Conservation (phyloP, 108 stramenopile genomes). For the Chaetoceros muelleri region DNA sequence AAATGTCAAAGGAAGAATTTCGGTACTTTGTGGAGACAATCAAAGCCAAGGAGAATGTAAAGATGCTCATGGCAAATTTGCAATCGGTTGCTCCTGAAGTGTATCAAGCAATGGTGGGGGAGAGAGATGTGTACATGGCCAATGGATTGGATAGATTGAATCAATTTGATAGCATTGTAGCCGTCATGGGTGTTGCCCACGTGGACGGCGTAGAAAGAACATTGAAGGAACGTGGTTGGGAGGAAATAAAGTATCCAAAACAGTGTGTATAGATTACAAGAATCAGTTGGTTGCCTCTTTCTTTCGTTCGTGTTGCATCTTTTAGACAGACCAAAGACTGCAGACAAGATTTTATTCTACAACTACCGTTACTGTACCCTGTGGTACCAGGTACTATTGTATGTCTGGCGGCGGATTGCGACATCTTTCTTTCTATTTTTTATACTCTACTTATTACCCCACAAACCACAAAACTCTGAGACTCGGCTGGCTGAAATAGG, state of each 20-base stretch:
- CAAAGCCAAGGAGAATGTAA: slow-evolving; percentile 45
- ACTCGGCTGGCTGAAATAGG: too few relatives aligned
- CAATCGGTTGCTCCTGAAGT: slow-evolving; percentile 44
- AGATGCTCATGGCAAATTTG: slow-evolving; percentile 39
- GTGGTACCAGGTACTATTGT: too few relatives aligned
- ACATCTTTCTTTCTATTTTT: too few relatives aligned
- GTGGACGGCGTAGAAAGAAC: slow-evolving; percentile 57
- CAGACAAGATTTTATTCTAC: too few relatives aligned
- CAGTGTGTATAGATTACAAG: too few relatives aligned
- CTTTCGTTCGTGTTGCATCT: too few relatives aligned
- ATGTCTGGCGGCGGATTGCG: too few relatives aligned
- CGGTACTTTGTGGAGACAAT: slow-evolving; percentile 47
- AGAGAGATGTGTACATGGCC: slow-evolving; percentile 76
- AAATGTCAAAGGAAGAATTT: slow-evolving; percentile 29
- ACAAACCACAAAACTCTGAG: too few relatives aligned
- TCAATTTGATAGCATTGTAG: slow-evolving; percentile 39
- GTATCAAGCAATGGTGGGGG: slow-evolving; percentile 57
- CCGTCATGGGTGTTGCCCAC: slow-evolving; percentile 69
- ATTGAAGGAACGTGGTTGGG: slow-evolving; percentile 49
- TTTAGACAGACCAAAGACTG: too few relatives aligned
- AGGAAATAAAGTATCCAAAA: background rate
- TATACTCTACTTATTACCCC: too few relatives aligned
- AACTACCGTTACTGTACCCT: too few relatives aligned
- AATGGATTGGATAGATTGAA: slow-evolving; percentile 44
- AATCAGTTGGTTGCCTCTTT: too few relatives aligned